Conservation (phyloP, 192 early-diverging fungal genomes). For the Entophlyctis luteolus region DNA sequence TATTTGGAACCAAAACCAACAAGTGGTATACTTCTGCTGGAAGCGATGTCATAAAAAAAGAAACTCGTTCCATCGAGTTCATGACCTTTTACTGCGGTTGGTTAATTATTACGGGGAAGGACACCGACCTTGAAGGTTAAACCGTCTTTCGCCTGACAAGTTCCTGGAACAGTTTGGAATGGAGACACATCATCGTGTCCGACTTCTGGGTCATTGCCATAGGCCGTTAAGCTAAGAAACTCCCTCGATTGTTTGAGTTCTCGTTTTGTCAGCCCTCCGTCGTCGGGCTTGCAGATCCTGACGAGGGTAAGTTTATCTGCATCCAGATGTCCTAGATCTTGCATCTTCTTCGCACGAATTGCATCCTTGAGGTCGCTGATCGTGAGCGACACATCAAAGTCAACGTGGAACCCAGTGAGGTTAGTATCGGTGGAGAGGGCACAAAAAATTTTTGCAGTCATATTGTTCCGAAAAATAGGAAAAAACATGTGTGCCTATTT, state of each 20-base stretch:
- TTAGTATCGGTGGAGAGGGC: neutral
- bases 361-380: neutral
- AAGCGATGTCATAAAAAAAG: neutral
- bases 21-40: neutral
- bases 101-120: too few relatives aligned
- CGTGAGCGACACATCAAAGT: neutral
- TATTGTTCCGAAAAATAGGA: too few relatives aligned
- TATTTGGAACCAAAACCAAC: conserved; percentile 5
- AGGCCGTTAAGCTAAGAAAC: neutral
- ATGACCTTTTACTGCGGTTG: too few relatives aligned
- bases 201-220: neutral
- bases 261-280: neutral
- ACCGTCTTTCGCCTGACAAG: neutral
- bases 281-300: neutral
- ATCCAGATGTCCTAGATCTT: neutral
- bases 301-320: neutral
- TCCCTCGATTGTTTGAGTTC: neutral
- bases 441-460: conserved; percentile 1
- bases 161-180: neutral
- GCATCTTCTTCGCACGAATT: neutral
- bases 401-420: conserved; percentile 2
- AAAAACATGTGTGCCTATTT: too few relatives aligned
- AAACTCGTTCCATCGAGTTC: neutral
- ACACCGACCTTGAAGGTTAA: neutral
- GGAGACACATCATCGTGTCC: neutral